These are phyloP conservation scores for Penicillium sp. DNA, from an alignment of 2,329 filamentous ascomycete genomes.

Conservation along the genomic window DNA sequence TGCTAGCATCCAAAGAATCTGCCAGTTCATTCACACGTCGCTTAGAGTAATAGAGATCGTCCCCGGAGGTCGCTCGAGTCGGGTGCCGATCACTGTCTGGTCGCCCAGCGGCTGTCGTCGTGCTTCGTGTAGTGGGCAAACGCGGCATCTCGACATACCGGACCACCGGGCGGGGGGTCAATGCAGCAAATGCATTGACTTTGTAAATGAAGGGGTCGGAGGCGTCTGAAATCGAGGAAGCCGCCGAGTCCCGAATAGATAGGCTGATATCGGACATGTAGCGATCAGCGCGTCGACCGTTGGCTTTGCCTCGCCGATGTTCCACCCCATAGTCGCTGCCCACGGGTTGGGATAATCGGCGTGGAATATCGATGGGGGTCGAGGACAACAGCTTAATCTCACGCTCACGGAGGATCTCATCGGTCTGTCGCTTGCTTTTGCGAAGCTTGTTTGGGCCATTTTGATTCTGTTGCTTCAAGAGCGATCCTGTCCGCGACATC, in stretches of 20 bases:
- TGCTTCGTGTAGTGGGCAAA: slow-evolving; percentile 51
- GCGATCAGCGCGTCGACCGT: slow-evolving; percentile 59
- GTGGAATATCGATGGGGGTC: slow-evolving; percentile 62
- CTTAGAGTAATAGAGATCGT: slow-evolving; percentile 58
- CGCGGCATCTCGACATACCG: slow-evolving; percentile 70
- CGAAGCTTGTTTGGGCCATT: slow-evolving; percentile 60
- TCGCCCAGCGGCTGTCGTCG: slow-evolving; percentile 50
- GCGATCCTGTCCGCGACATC: slow-evolving; percentile 51
- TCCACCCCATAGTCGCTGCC: slow-evolving; percentile 55
- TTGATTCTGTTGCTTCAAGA: slow-evolving; percentile 57
- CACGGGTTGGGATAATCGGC: slow-evolving; percentile 59
- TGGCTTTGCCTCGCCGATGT: slow-evolving; percentile 58
- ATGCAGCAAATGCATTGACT: slow-evolving; percentile 75
- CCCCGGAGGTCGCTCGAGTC: slow-evolving; percentile 61
- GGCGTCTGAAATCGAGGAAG: slow-evolving; percentile 73
- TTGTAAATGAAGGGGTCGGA: slow-evolving; percentile 77
- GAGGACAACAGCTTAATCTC: slow-evolving; percentile 85
- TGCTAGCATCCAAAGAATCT: slow-evolving; percentile 80
- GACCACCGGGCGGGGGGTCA: slow-evolving; percentile 82
- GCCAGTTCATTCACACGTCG: slow-evolving; percentile 70
- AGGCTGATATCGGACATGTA: slow-evolving; percentile 73
- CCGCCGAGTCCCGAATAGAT: slow-evolving; percentile 70
- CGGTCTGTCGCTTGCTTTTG: slow-evolving; percentile 73
- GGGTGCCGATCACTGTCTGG: slow-evolving; percentile 51
- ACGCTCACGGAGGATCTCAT: slow-evolving; percentile 77